phyloP scores from a whole-genome alignment of 805 yeast species.

The Candida argentea region DNA sequence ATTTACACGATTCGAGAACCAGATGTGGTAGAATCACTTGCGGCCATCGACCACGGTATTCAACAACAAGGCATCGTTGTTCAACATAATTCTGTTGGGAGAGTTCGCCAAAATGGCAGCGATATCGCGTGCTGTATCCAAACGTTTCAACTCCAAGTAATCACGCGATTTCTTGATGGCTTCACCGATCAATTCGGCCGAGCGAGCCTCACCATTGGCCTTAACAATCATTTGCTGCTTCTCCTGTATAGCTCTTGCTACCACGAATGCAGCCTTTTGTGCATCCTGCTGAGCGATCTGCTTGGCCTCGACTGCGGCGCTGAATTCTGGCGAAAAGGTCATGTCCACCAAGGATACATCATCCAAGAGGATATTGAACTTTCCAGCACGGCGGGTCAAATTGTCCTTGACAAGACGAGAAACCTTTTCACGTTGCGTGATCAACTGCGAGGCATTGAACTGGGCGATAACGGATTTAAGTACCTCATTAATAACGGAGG shows the following conservation, averaged over 20 bases:
- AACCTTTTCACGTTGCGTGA: constrained; percentile 97
- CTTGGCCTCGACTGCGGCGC: constrained; percentile 95
- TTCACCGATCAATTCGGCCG: constrained; percentile 97
- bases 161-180: constrained; percentile 95
- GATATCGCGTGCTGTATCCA: constrained; percentile 95
- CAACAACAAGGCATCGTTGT: constrained; percentile 83
- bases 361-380: constrained; percentile 79
- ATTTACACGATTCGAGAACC: constrained; percentile 3
- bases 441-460: constrained; percentile 94
- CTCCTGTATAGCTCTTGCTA: constrained; percentile 95
- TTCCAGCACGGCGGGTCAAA: constrained; percentile 81
- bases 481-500: constrained; percentile 97
- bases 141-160: constrained; percentile 91
- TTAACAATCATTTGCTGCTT: constrained; percentile 94
- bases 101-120: constrained; percentile 76
- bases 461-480: constrained; percentile 95
- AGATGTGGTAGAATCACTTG: constrained; percentile 12
- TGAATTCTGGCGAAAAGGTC: constrained; percentile 97
- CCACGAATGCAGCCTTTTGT: constrained; percentile 94
- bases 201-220: constrained; percentile 97
- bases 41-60: constrained; percentile 81
- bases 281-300: constrained; percentile 99
- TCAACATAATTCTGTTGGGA: constrained; percentile 86
- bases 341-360: constrained; percentile 94
- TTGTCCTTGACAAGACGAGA: constrained; percentile 86